Base-by-base conservation (phyloP, 805 yeast genomes). In the Barnettozyma wickerhamii region DNA sequence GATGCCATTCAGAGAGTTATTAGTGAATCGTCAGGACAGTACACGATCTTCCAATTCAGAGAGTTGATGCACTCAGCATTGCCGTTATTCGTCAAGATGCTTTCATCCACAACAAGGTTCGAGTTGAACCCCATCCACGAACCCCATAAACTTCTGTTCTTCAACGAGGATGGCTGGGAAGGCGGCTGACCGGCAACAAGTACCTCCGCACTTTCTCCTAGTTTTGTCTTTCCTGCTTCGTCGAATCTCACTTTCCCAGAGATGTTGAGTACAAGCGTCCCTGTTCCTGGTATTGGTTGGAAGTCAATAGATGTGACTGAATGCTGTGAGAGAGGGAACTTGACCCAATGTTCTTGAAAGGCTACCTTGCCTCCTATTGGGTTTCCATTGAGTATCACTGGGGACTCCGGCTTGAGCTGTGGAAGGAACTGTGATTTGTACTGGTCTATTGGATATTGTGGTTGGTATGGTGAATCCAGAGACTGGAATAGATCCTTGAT, bases 241-340 rank as follows among this genome's bases (percentile, higher is more conserved):
- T 85, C 93, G 51, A 84, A 84, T 45, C 80, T 68, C 10, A 84
- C 84, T 57, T 81, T 84, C 13, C 77, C 65, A 38, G 68, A 66
- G 13, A 77, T 62, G 41, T 71, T 71, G 21, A 79, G 67, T 7
- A 81, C 67, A 29, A 69, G 58, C 1, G 74, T 66, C 1, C 77
- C 79, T 0, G 84, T 69, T 1, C 86, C 86, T 0, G 85, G 85
- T 9, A 84, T 72, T 43, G 76, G 63, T 53, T 84, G 93, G 35
- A 77, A 71, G 56, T 84, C 91, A 39, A 73, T 69, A 10, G 80
- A 74, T n/a, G 77, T 75, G 30, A 83, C 54, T 40, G 68, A 77
- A 55, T 84, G 93, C 42, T 74, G 79, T 1, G 88, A 69, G 13
- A 62, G 53, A 6, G 86, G 85, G 17, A 74, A 60, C 15, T 63